Evolutionary conservation across 768 basidiomycete species (phyloP), one percentile per base, ranked within the genome.

Genomic region (Xerocomus spinulosus): DNA sequence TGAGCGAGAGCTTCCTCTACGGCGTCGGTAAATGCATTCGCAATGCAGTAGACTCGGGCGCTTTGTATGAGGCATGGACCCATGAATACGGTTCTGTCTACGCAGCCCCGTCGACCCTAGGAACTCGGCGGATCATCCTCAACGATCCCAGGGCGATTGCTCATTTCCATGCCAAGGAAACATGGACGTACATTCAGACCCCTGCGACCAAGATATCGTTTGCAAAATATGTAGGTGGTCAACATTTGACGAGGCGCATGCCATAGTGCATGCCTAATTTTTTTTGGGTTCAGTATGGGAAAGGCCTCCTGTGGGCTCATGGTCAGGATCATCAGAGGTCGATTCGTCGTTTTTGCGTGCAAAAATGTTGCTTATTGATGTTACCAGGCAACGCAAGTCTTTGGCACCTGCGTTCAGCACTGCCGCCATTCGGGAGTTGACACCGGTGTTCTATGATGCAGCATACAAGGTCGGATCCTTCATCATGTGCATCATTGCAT

Each of bases 251-350:
- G n/a, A n/a, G n/a, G n/a, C n/a, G n/a, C n/a, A n/a, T n/a, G n/a
- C n/a, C n/a, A n/a, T n/a, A n/a, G n/a, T n/a, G n/a, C n/a, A n/a
- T n/a, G n/a, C n/a, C n/a, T n/a, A n/a, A n/a, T n/a, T n/a, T n/a
- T n/a, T n/a, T n/a, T n/a, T n/a, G n/a, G n/a, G n/a, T n/a, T n/a
- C n/a, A 58, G 50, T 14, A 40, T 7, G 70, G 73, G 1, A 61
- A 55, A 14, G 69, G 70, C 3, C 34, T 74, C 2, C 7, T 59
- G 5, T 55, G 49, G 59, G 37, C 59, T 1, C 63, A 73, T 28
- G 70, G 73, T 8, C 77, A 78, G n/a, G 66, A 64, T 50, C 78
- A 80, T 43, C 67, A 60, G 37, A 67, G 77, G 76, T 74, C n/a
- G n/a, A n/a, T n/a, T n/a, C n/a, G n/a, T n/a, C n/a, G n/a, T n/a